Evolutionary conservation across 2,329 filamentous ascomycete species (phyloP), one percentile per base, ranked within the genome.

Genomic region (Fusarium pininemorale): DNA sequence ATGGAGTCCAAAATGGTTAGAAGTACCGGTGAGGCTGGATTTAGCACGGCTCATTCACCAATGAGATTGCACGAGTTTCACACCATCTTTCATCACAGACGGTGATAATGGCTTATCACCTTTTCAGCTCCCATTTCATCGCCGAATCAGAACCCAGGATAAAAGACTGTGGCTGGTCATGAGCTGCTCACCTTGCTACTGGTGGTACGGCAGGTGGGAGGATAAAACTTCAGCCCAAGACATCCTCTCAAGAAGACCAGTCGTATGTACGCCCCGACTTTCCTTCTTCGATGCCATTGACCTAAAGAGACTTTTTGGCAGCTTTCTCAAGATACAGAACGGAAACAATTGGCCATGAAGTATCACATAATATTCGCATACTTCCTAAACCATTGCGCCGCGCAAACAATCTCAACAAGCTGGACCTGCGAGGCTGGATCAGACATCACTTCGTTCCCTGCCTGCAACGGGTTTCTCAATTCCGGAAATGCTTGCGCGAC

Each of bases 271-370:
- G 2, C 4, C 15, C 1, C 4, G 10, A 26, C 3, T 44, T 1
- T 24, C 4, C 1, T 7, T 24, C n/a, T 0, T 7, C 3, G 7
- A 28, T 13, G 0, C 7, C 13, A 26, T 45, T 6, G 10, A 13
- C 1, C 9, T 26, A 6, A 8, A 7, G 12, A 14, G 12, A 1
- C 28, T 3, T 6, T 50, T 4, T 24, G 24, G 24, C 24, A 24
- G 3, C 24, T 24, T 24, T 24, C 4, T 24, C 22, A 11, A 10
- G 2, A 20, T 26, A 26, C 22, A 8, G 7, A 13, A 11, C 22
- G 0, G 12, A 5, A 6, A 22, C 2, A 18, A 35, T 1, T 9
- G 14, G n/a, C 6, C 6, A 57, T 57, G 30, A 47, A 41, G 22
- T 3, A 6, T n/a, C 4, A 1, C 4, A 2, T 41, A 1, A 8